A percentile compares a stretch with the other conserved stretches of the same genome.
phyloP scores from a whole-genome alignment of 2,329 filamentous ascomycete genomes.

The Venturia asperata region DNA sequence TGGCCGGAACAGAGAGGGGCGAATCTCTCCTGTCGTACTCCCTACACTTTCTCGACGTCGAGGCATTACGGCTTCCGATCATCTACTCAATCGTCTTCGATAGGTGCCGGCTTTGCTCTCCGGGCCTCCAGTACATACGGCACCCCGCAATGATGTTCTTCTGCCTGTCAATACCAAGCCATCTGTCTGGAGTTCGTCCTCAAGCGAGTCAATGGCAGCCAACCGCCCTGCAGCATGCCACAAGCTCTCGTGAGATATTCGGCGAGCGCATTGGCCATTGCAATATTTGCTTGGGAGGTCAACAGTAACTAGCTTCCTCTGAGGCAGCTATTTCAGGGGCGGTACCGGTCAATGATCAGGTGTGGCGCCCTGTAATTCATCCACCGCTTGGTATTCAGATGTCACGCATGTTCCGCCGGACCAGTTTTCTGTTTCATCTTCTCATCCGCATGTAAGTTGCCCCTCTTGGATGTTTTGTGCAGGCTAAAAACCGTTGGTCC shows the following conservation, averaged over 20 bases:
- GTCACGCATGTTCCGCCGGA: neutral
- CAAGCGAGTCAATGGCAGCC: slow-evolving; percentile 4
- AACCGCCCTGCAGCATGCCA: slow-evolving; percentile 5
- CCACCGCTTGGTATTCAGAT: neutral
- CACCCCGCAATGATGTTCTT: neutral
- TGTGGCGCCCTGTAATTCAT: slow-evolving; percentile 2
- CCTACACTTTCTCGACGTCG: neutral
- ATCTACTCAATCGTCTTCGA: neutral
- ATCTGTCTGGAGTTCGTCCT: neutral
- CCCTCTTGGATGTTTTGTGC: neutral
- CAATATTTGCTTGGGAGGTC: neutral
- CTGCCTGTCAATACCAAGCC: neutral
- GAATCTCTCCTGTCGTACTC: neutral
- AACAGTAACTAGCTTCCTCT: neutral
- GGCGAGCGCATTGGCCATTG: neutral
- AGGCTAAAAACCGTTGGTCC: slow-evolving; percentile 2
- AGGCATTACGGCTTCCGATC: neutral
- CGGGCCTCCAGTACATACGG: neutral
- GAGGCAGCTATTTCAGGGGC: neutral
- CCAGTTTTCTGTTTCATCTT: slow-evolving; percentile 4
- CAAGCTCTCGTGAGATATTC: neutral
- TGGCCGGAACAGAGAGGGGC: neutral
- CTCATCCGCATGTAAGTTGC: neutral
- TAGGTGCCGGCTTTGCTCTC: neutral
- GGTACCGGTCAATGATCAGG: neutral